Evolutionary conservation across 495 filamentous ascomycete genomes (phyloP).

Genomic region (Tetracladium marchalianum): DNA sequence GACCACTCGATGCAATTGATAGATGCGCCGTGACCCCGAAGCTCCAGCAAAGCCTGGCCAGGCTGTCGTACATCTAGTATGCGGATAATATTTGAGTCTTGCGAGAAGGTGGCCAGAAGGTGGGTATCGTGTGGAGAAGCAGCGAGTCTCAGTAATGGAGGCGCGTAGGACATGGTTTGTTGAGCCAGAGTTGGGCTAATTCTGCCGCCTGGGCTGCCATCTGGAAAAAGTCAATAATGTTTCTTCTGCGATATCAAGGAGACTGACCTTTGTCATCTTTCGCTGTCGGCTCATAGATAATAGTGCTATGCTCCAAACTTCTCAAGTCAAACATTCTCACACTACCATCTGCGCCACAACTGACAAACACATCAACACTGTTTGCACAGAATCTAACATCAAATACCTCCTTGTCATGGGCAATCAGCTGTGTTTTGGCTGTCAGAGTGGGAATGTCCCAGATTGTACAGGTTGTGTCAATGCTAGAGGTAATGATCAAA

Average conservation of each 20-base stretch:
- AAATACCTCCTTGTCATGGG: constrained; percentile 98
- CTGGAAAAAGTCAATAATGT: constrained; percentile 4
- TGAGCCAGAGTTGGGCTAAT: constrained; percentile 56
- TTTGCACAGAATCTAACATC: constrained; percentile 97
- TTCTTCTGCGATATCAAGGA: background rate
- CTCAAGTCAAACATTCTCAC: constrained; percentile 98
- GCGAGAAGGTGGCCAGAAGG: constrained; percentile 90
- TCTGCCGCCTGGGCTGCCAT: constrained; percentile 27
- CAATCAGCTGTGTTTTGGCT: constrained; percentile 96
- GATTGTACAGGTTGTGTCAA: constrained; percentile 99
- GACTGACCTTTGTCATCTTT: constrained; percentile 73
- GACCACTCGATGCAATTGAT: constrained; percentile 96
- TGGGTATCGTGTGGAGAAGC: constrained; percentile 95
- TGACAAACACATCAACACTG: constrained; percentile 93
- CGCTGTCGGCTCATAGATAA: constrained; percentile 94
- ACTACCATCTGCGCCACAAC: constrained; percentile 94
- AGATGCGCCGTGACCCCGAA: constrained; percentile 79
- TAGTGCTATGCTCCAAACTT: constrained; percentile 95
- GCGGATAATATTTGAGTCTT: constrained; percentile 84
- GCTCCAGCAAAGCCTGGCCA: constrained; percentile 85
- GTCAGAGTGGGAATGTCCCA: constrained; percentile 99
- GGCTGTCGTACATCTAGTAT: constrained; percentile 96
- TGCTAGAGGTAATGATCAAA: constrained; percentile 95
- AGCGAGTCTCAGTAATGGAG: constrained; percentile 76
- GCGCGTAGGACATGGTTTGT: constrained; percentile 69